Evolutionary conservation across 306 rosid genomes (phyloP), one percentile per base, ranked within the genome.

Genomic region (Parietaria judaica): DNA sequence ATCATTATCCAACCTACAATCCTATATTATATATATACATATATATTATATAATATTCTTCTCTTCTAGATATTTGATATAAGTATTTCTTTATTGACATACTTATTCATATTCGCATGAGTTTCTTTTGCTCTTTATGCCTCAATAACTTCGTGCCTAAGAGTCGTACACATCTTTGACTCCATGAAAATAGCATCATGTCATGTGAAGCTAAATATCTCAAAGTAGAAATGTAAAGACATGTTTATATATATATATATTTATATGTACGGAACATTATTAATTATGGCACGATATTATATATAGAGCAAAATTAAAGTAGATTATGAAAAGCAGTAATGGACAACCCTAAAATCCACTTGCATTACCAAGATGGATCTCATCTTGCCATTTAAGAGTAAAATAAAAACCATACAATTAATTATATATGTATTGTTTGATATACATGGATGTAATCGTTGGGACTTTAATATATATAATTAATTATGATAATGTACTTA

Each of bases 141-240:
- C 44, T 51, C 15, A 23, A 35, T 35, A 17, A 48, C 56, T 46
- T 60, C 34, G 66, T 51, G 38, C 66, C 56, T 44, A 58, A 71
- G 70, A 35, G 53, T 57, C 11, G 64, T 49, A 43, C 60, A 17
- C 43, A 36, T 43, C 11, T 43, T 65, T 72, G 58, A 65, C 54
- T 61, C 66, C 52, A 50, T 31, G n/a, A 13, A 69, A 63, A 65
- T 58, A n/a, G 48, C 58, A 38, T 17, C 45, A 23, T 23, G 31
- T 23, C 48, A 58, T 11, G 39, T 49, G 14, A 53, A 10, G 10
- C 35, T 36, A 4, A 16, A 43, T 54, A n/a, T 35, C 36, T 3
- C 37, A 14, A 62, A 5, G 50, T 43, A 13, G 38, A 23, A 13
- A 39, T 43, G 15, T n/a, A 62, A 6, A 13, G 36, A 52, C 36